Evolutionary conservation across 768 basidiomycete species (phyloP).

Genomic region (Russula virescens): DNA sequence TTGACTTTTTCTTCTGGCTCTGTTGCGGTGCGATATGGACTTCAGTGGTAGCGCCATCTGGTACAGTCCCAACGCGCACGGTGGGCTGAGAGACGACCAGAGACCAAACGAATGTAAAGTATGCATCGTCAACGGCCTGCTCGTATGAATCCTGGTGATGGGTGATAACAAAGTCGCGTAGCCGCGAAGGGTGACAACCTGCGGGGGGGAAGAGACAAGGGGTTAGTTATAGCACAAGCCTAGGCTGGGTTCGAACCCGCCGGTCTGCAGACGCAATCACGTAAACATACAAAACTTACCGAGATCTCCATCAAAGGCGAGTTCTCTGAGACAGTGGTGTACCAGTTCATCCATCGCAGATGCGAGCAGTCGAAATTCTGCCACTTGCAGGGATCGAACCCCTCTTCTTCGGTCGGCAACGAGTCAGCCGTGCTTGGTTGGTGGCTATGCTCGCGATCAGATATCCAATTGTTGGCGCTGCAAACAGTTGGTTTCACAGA

Average conservation of each 20-base stretch:
- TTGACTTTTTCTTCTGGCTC: conserved; percentile 47
- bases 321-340: conserved; percentile 76
- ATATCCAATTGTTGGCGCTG: no score
- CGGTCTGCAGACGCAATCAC: conserved; percentile 11
- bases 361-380: conserved; percentile 1
- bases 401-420: neutral
- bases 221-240: neutral
- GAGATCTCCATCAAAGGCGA: conserved; percentile 86
- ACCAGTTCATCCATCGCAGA: conserved; percentile 74
- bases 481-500: no score
- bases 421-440: no score
- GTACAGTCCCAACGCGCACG: conserved; percentile 67
- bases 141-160: conserved; percentile 46
- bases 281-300: conserved; percentile 47
- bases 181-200: conserved; percentile 73
- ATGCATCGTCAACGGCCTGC: conserved; percentile 69
- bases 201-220: conserved; percentile 6
- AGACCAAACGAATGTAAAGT: conserved; percentile 78
- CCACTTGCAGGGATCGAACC: conserved; percentile 14
- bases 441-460: no score
- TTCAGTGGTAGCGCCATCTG: conserved; percentile 54
- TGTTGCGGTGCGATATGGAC: conserved; percentile 76
- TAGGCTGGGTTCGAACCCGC: conserved; percentile 22
- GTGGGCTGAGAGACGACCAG: conserved; percentile 69
- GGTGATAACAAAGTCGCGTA: conserved; percentile 61